Conservation (phyloP, 1,284 basidiomycete genomes). For the Boletus albobrunnescens region DNA sequence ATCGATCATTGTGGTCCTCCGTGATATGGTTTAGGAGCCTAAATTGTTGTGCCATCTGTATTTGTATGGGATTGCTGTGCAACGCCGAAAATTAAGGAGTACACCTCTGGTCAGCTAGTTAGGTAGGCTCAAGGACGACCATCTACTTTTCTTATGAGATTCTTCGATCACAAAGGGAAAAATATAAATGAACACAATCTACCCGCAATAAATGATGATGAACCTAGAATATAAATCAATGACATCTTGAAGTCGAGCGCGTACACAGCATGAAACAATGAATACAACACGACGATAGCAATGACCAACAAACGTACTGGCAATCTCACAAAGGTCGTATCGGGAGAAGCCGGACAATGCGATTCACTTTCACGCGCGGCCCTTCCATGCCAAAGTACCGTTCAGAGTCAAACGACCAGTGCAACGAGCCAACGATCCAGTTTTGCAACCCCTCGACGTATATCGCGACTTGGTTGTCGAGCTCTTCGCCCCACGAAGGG, state of each 20-base stretch:
- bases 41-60: background rate
- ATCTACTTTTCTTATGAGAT: conserved; percentile 3
- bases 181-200: conserved; percentile 8
- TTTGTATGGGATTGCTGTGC: background rate
- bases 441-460: conserved; percentile 53
- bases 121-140: background rate
- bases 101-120: background rate
- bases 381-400: conserved; percentile 54
- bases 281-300: background rate
- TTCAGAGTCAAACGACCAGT: conserved; percentile 57
- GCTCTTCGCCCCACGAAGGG: conserved; percentile 50
- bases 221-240: conserved; percentile 7
- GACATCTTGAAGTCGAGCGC: background rate
- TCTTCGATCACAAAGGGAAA: conserved; percentile 5
- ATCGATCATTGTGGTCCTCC: conserved; percentile 59
- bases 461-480: conserved; percentile 46
- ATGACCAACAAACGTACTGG: background rate
- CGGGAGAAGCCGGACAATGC: conserved; percentile 44
- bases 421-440: conserved; percentile 56
- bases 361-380: conserved; percentile 42
- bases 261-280: background rate
- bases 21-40: conserved; percentile 6
- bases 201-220: background rate
- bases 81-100: background rate
- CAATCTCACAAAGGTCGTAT: conserved; percentile 21